Conservation (phyloP, 305 asterid species). For the Stenogyne calaminthoides region DNA sequence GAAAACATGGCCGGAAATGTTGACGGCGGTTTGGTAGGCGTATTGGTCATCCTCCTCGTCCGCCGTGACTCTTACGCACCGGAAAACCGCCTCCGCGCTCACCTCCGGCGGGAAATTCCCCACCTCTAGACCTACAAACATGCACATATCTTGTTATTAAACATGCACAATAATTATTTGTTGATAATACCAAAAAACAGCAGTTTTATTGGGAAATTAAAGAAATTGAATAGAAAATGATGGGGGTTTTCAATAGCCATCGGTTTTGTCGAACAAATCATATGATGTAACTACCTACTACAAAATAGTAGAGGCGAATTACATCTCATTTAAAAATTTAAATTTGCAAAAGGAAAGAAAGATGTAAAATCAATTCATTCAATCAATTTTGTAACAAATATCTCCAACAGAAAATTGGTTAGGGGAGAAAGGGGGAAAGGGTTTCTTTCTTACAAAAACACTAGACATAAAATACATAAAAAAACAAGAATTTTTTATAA, state of each 20-base stretch:
- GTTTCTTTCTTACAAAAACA: no score
- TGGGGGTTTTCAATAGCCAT: no score
- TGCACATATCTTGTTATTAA: neutral
- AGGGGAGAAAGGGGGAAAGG: no score
- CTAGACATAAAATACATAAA: neutral
- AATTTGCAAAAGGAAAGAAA: no score
- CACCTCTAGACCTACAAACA: slow-evolving; percentile 65
- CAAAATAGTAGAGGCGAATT: no score
- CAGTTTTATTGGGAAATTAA: neutral
- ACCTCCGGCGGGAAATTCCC: slow-evolving; percentile 83
- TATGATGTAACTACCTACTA: neutral
- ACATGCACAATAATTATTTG: slow-evolving; percentile 29
- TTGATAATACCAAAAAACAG: slow-evolving; percentile 40
- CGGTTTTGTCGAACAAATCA: neutral
- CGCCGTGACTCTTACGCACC: slow-evolving; percentile 86
- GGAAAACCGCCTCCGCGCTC: slow-evolving; percentile 74
- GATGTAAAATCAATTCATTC: no score
- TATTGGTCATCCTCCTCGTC: slow-evolving; percentile 74
- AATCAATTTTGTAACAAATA: no score
- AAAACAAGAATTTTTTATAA: neutral
- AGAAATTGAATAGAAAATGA: neutral
- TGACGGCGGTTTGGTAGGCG: slow-evolving; percentile 88
- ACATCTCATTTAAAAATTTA: no score
- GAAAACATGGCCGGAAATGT: slow-evolving; percentile 84
- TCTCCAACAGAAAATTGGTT: no score